Percentiles rank a stretch among this genome's conserved stretches.
Conservation (phyloP, 805 yeast genomes). For the Starmerella cellae region DNA sequence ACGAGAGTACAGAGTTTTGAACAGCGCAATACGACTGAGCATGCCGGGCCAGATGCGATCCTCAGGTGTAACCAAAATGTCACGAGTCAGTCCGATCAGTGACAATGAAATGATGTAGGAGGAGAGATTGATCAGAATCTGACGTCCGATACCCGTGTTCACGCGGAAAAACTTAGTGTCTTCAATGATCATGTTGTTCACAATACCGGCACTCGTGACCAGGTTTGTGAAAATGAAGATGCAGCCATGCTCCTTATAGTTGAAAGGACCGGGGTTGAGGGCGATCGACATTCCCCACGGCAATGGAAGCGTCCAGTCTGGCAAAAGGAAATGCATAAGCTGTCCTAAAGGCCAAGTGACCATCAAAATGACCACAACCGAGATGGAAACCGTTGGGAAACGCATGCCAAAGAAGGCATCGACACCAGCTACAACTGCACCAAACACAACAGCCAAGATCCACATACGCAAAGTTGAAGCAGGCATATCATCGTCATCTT, state of each 20-base stretch:
- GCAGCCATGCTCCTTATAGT: conserved; percentile 50
- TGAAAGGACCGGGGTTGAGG: conserved; percentile 51
- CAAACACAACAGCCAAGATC: conserved; percentile 39
- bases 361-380: conserved; percentile 45
- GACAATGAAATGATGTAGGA: conserved; percentile 58
- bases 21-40: conserved; percentile 46
- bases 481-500: conserved; percentile 33
- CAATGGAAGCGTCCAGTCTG: conserved; percentile 22
- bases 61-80: conserved; percentile 48
- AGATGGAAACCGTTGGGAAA: conserved; percentile 40
- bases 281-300: conserved; percentile 26
- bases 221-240: conserved; percentile 31
- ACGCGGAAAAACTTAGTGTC: conserved; percentile 41
- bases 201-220: conserved; percentile 25
- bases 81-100: conserved; percentile 48
- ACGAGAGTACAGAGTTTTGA: conserved; percentile 39
- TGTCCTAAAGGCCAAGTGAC: conserved; percentile 54
- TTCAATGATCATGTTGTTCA: conserved; percentile 12
- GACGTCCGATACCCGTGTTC: conserved; percentile 39
- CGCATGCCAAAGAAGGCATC: conserved; percentile 49
- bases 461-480: conserved; percentile 46
- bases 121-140: conserved; percentile 38
- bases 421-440: conserved; percentile 44
- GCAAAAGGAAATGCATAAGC: conserved; percentile 33
- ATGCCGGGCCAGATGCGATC: conserved; percentile 61